Evolutionary conservation across 2,329 filamentous ascomycete genomes (phyloP), one percentile per base, ranked within the genome.

Genomic region (Beauveria sp.): DNA sequence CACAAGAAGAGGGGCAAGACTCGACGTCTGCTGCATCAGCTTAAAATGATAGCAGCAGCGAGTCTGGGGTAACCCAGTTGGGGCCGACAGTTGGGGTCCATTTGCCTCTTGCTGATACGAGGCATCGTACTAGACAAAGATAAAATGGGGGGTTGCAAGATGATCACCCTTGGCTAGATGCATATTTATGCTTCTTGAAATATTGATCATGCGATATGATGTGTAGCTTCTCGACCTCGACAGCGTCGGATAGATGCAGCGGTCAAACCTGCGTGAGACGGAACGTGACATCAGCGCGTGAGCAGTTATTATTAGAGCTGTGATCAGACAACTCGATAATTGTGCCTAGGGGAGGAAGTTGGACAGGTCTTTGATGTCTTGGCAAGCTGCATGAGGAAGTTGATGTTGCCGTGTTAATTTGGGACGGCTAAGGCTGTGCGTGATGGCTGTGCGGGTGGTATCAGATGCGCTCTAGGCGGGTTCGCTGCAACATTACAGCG

Each of bases 251-350:
- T 12, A 18, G 28, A 24, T 24, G 41, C 20, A 16, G n/a, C 6
- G 22, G n/a, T 24, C 12, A 16, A 34, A 8, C 3, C n/a, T n/a
- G 16, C 43, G 2, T 24, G 5, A 18, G 22, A 24, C 16, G 37
- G 12, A 46, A 26, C 37, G 48, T 59, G 56, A 53, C 40, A 28
- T 20, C 56, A 24, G 18, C 56, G 56, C 48, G 56, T 59, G 56
- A 46, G 28, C 56, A 53, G 5, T 28, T 24, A n/a, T 24, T 2
- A 51, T 18, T 9, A 7, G 9, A 7, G 14, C 30, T 26, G 8
- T 47, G 22, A 4, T 10, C 7, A n/a, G 34, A 12, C 2, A 12
- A 20, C 6, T 56, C 10, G 10, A 26, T 16, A 47, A 9, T 6
- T 26, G 6, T 30, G 20, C 24, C 41, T 16, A n/a, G 26, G 6